These are phyloP conservation scores for Bremia lactucae DNA, from an alignment of 352 stramenopile genomes.

Conservation along the genomic window DNA sequence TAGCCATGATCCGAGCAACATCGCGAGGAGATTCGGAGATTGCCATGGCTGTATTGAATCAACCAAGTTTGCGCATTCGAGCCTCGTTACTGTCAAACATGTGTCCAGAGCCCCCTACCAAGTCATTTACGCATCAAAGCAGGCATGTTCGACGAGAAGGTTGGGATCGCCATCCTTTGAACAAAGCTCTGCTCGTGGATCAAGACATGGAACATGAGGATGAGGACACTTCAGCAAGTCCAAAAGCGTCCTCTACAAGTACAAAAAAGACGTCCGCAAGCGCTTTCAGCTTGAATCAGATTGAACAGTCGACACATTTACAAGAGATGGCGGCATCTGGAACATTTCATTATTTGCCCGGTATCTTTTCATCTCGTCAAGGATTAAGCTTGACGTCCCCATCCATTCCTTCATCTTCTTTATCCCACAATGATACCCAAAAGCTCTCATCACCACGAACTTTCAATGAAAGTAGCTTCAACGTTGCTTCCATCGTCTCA, in stretches of 20 bases:
- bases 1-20: constrained; percentile 55
- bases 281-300: constrained; percentile 11
- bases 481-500: constrained; percentile 37
- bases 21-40: constrained; percentile 55
- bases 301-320: constrained; percentile 16
- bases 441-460: constrained; percentile 16
- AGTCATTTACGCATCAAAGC: constrained; percentile 24
- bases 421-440: background rate
- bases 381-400: constrained; percentile 22
- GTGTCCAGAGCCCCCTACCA: constrained; percentile 39
- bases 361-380: constrained; percentile 56
- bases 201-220: constrained; percentile 33
- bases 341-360: constrained; percentile 41
- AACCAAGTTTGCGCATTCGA: constrained; percentile 56
- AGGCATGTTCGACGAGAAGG: constrained; percentile 23
- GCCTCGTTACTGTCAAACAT: constrained; percentile 54
- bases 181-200: constrained; percentile 22
- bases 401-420: constrained; percentile 8
- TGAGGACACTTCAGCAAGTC: constrained; percentile 7
- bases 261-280: constrained; percentile 2
- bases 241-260: constrained; percentile 1
- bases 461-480: constrained; percentile 11
- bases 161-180: constrained; percentile 9
- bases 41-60: constrained; percentile 40
- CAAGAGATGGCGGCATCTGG: constrained; percentile 14